A percentile compares a stretch with the other conserved stretches of the same genome.
phyloP scores from a whole-genome alignment of 1,139 yeast genomes.

The Hansenula lynferdii region DNA sequence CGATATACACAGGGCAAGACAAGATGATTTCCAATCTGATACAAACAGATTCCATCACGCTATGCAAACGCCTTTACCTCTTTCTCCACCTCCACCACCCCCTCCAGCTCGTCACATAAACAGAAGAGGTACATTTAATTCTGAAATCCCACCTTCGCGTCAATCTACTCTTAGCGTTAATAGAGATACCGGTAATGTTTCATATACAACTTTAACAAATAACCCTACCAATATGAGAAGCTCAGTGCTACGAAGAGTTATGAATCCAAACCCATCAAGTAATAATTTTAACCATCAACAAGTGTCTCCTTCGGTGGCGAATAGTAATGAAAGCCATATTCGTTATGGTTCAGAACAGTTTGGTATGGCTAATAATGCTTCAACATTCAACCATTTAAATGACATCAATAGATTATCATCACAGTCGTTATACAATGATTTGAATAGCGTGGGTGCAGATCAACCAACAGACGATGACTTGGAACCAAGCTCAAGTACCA shows the following conservation, averaged over 20 bases:
- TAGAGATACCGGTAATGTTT: constrained; percentile 2
- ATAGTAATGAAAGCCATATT: background rate
- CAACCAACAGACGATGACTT: no score
- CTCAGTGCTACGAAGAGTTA: constrained; percentile 1
- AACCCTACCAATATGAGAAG: background rate
- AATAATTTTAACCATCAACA: constrained; percentile 1
- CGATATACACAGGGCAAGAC: no score
- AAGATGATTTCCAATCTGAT: no score
- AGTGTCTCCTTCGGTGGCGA: background rate
- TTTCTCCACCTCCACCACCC: background rate
- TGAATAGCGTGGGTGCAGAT: no score
- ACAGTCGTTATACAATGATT: constrained; percentile 4
- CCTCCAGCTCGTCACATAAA: background rate
- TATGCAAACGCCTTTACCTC: background rate
- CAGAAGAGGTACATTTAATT: constrained; percentile 1
- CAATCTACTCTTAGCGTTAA: background rate
- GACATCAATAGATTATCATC: constrained; percentile 11
- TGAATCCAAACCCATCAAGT: background rate
- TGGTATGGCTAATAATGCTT: background rate
- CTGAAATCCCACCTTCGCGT: background rate
- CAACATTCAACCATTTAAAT: background rate
- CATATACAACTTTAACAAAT: constrained; percentile 1
- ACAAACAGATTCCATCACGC: background rate
- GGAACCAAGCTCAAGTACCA: background rate
- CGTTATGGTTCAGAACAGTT: background rate